These are phyloP conservation scores for Micractinium conductrix DNA, from an alignment of 139 green algal species.

Conservation along the genomic window DNA sequence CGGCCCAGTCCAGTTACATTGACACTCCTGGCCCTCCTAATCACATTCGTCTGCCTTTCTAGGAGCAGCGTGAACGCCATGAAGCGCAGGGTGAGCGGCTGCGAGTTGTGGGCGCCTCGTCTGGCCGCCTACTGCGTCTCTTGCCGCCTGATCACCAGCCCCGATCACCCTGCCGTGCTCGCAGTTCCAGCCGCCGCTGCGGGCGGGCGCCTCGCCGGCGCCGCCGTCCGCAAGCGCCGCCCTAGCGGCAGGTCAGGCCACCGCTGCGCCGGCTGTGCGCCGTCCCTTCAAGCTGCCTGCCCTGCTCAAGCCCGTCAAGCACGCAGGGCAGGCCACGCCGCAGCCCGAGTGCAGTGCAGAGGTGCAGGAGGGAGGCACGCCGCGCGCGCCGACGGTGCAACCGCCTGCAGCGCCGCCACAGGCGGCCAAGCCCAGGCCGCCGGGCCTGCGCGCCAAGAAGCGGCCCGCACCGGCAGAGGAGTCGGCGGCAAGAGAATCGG, in stretches of 20 bases:
- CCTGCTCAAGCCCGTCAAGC: neutral
- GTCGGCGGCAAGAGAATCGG: neutral
- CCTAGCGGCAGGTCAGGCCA: no score
- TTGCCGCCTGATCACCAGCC: neutral
- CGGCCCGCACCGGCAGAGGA: neutral
- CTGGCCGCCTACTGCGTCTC: no score
- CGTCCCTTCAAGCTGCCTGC: constrained; percentile 1
- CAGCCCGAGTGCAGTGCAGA: neutral
- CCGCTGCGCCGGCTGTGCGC: neutral
- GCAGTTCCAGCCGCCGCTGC: constrained; percentile 19
- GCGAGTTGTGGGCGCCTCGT: no score
- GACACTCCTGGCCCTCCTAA: no score
- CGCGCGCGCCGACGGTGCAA: neutral
- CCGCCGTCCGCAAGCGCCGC: neutral
- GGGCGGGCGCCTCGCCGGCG: neutral
- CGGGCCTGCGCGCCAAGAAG: neutral
- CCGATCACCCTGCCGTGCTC: neutral
- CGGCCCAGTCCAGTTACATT: no score
- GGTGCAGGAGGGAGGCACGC: neutral
- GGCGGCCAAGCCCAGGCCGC: neutral
- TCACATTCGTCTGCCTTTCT: no score
- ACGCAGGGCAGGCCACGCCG: neutral
- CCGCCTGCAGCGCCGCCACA: neutral
- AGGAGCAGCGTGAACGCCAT: neutral
- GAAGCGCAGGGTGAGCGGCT: neutral